Conservation (phyloP, 2,329 filamentous ascomycete genomes). For the Aspergillus neoniger region DNA sequence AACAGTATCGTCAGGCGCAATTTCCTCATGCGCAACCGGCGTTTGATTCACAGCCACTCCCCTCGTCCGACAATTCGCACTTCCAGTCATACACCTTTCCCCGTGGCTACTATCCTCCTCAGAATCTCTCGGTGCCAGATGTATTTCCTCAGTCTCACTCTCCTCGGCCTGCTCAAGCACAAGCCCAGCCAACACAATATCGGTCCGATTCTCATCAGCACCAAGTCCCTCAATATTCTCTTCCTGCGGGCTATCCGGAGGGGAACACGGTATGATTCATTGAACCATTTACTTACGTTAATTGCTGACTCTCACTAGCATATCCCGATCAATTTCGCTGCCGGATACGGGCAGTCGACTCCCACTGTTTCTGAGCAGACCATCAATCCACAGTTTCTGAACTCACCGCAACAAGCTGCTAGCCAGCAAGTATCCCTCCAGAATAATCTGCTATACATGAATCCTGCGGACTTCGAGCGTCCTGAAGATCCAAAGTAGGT, state of each 20-base stretch:
- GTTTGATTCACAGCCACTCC: conserved; percentile 33
- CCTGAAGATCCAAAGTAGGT: conserved; percentile 32
- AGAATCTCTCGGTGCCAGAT: conserved; percentile 31
- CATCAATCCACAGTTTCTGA: conserved; percentile 45
- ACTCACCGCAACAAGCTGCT: conserved; percentile 27
- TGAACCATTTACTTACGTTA: neutral
- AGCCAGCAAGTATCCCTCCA: conserved; percentile 27
- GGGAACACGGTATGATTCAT: conserved; percentile 26
- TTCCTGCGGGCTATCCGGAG: conserved; percentile 30
- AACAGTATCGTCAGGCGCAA: conserved; percentile 36
- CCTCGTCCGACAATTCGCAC: conserved; percentile 32
- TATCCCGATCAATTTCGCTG: conserved; percentile 32
- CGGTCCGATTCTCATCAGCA: conserved; percentile 20
- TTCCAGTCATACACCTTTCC: conserved; percentile 38
- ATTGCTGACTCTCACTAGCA: conserved; percentile 24
- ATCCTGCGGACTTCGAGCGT: conserved; percentile 29
- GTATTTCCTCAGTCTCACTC: conserved; percentile 29
- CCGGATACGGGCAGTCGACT: conserved; percentile 31
- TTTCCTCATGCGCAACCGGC: conserved; percentile 35
- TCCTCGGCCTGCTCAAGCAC: conserved; percentile 28
- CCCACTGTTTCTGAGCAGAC: conserved; percentile 32
- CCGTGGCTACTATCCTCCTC: conserved; percentile 34
- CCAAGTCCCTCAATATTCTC: conserved; percentile 28
- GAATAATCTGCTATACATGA: conserved; percentile 32
- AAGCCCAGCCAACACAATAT: conserved; percentile 25